Conservation (phyloP, 2,329 filamentous ascomycete genomes). For the Aspergillus sp. region DNA sequence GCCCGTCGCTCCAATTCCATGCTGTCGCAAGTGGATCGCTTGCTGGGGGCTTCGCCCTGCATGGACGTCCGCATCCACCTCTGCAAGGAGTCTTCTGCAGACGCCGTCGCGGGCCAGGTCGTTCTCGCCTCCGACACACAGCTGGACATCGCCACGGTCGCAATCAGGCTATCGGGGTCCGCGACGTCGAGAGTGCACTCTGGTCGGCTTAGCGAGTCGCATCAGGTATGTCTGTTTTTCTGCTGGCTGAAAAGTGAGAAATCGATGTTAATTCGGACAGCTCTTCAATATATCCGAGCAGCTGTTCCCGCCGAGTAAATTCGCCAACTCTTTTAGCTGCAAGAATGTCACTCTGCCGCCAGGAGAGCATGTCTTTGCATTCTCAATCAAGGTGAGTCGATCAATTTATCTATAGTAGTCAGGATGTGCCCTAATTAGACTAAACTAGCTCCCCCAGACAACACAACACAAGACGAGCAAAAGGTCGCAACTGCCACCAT, state of each 20-base stretch:
- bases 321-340: background rate
- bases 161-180: slow-evolving; percentile 14
- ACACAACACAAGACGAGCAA: slow-evolving; percentile 3
- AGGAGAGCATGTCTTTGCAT: slow-evolving; percentile 9
- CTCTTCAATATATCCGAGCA: slow-evolving; percentile 8
- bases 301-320: slow-evolving; percentile 10
- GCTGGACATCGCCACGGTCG: slow-evolving; percentile 15
- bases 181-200: slow-evolving; percentile 16
- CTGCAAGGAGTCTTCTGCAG: slow-evolving; percentile 4
- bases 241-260: no score
- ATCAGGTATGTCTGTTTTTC: slow-evolving; percentile 11
- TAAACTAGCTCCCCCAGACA: slow-evolving; percentile 13
- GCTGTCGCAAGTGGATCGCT: background rate
- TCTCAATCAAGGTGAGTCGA: slow-evolving; percentile 6
- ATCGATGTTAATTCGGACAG: background rate
- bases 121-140: slow-evolving; percentile 12
- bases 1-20: background rate
- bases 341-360: slow-evolving; percentile 2
- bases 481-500: slow-evolving; percentile 15
- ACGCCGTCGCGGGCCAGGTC: slow-evolving; percentile 17
- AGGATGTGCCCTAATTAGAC: background rate
- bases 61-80: slow-evolving; percentile 15
- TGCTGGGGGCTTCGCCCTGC: background rate
- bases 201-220: slow-evolving; percentile 11
- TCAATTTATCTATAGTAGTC: background rate